phyloP scores from a whole-genome alignment of 148 eudicot genomes.

The Rhododendron ovatum region DNA sequence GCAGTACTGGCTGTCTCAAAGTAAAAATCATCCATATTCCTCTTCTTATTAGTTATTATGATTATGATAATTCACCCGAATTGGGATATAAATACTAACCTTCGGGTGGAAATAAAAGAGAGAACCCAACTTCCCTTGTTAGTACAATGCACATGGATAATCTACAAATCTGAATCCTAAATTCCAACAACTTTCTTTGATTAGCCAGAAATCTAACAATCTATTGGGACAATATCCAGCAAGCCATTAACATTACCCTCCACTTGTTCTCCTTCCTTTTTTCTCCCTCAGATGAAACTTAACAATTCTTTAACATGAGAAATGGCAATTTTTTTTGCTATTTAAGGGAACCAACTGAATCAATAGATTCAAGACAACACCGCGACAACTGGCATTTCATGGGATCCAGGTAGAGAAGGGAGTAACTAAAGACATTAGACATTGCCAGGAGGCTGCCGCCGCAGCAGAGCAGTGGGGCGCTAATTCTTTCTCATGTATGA shows the following conservation, averaged over 20 bases:
- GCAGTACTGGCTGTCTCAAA: background rate
- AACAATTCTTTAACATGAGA: background rate
- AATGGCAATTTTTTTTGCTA: background rate
- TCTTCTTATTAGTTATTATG: background rate
- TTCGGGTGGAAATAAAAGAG: background rate
- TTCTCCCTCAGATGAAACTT: background rate
- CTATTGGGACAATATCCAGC: background rate
- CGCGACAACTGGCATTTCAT: background rate
- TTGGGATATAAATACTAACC: background rate
- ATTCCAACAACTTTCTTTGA: background rate
- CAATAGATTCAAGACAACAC: background rate
- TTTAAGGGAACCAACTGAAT: background rate
- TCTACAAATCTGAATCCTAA: background rate
- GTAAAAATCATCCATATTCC: background rate
- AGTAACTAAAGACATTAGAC: background rate
- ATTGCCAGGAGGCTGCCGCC: background rate
- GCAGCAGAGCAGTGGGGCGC: too few relatives aligned
- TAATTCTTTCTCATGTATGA: background rate
- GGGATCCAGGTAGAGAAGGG: background rate
- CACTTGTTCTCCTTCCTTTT: background rate
- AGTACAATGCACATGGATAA: background rate
- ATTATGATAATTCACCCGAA: background rate
- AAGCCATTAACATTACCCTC: background rate
- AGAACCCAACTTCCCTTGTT: background rate
- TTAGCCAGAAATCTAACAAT: background rate